phyloP scores from a whole-genome alignment of 768 basidiomycete species.

The Boletus patriciae region DNA sequence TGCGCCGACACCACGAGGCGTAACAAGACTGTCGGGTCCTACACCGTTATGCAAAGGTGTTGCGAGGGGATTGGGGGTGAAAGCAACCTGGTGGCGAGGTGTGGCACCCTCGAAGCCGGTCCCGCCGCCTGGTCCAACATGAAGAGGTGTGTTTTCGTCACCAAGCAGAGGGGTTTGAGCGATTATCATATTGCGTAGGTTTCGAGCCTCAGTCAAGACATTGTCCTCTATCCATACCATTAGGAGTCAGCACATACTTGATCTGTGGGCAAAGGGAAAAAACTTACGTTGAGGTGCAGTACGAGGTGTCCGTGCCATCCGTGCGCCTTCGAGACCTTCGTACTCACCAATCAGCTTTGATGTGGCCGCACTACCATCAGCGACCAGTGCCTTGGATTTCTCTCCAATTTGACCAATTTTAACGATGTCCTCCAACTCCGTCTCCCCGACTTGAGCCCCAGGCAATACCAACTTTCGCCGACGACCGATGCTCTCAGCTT shows the following conservation, averaged over 20 bases:
- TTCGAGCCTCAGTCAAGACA: conserved; percentile 91
- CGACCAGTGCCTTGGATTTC: conserved; percentile 81
- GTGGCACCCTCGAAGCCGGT: conserved; percentile 96
- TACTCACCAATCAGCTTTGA: conserved; percentile 90
- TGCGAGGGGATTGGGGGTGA: conserved; percentile 95
- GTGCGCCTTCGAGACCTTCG: conserved; percentile 82
- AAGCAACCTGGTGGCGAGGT: conserved; percentile 84
- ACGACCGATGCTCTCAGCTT: conserved; percentile 92
- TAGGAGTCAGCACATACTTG: conserved; percentile 11
- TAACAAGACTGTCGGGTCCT: conserved; percentile 45
- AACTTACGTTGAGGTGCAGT: conserved; percentile 90
- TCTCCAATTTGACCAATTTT: conserved; percentile 96
- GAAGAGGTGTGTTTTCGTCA: conserved; percentile 96
- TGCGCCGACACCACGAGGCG: conserved; percentile 56
- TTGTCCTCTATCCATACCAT: conserved; percentile 72
- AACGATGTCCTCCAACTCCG: conserved; percentile 95
- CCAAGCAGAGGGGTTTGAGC: conserved; percentile 93
- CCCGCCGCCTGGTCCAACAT: conserved; percentile 66
- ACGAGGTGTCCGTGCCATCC: conserved; percentile 91
- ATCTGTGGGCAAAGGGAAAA: background rate
- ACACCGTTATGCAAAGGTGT: conserved; percentile 68
- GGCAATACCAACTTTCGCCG: conserved; percentile 84
- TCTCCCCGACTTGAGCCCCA: conserved; percentile 88
- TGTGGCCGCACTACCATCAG: conserved; percentile 79
- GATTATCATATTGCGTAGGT: conserved; percentile 90